Conservation (phyloP, 169 alveolate genomes). For the Amoebophrya sp. region DNA sequence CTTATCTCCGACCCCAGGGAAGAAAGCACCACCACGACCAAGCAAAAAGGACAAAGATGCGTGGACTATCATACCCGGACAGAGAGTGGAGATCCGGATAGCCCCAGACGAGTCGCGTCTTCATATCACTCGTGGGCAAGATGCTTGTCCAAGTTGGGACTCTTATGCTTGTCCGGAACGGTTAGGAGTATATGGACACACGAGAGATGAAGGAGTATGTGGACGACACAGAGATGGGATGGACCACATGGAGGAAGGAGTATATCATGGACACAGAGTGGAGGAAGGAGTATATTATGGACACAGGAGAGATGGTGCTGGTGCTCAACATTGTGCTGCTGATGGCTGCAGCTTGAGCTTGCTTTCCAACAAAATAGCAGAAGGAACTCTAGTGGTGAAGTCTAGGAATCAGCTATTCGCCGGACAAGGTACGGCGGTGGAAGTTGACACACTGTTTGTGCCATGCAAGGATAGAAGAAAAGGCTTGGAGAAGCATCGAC, state of each 20-base stretch:
- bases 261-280: no score
- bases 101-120: background rate
- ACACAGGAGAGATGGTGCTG: no score
- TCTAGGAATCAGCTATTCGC: background rate
- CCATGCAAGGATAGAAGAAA: background rate
- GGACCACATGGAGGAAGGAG: no score
- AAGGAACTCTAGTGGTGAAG: background rate
- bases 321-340: no score
- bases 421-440: background rate
- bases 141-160: background rate
- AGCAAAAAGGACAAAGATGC: background rate
- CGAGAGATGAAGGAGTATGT: no score
- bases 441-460: background rate
- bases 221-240: no score
- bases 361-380: background rate
- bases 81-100: background rate
- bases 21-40: no score
- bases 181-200: no score
- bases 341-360: no score
- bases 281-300: no score
- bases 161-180: no score
- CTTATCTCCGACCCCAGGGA: no score
- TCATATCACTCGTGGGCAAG: background rate
- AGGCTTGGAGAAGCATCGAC: background rate
- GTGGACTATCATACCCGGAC: background rate